Conservation (phyloP, 306 rosid genomes). For the Cucumis cinereus region DNA sequence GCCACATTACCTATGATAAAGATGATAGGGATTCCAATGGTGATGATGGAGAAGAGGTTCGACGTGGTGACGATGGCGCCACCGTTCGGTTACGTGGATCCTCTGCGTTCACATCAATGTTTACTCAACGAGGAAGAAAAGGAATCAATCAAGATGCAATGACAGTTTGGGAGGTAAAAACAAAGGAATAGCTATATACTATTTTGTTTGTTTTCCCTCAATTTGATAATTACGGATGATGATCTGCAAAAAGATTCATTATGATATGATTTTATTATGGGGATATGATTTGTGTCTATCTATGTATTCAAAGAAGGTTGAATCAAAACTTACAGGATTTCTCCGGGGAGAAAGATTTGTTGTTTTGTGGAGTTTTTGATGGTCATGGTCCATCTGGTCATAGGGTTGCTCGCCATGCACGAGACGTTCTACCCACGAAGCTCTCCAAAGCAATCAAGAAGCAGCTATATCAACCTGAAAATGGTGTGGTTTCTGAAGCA, state of each 20-base stretch:
- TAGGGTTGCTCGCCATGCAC: slow-evolving; percentile 44
- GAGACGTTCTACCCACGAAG: slow-evolving; percentile 59
- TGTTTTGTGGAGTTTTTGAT: slow-evolving; percentile 85
- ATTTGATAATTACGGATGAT: not conserved
- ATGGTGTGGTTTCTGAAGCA: not conserved
- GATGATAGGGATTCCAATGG: slow-evolving; percentile 22
- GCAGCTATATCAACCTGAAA: slow-evolving; percentile 9
- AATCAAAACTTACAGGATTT: slow-evolving; percentile 32
- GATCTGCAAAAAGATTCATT: not conserved
- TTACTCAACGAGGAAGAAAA: slow-evolving; percentile 62
- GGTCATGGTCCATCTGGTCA: slow-evolving; percentile 96
- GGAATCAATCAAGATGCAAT: slow-evolving; percentile 88
- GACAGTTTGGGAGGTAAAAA: slow-evolving; percentile 81
- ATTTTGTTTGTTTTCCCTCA: not conserved
- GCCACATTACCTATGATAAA: slow-evolving; percentile 7
- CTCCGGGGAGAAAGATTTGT: slow-evolving; percentile 41
- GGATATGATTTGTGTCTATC: not conserved
- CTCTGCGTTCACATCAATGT: slow-evolving; percentile 52
- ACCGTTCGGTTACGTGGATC: slow-evolving; percentile 36
- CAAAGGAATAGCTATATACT: not conserved
- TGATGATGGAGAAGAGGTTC: slow-evolving; percentile 10
- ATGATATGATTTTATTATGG: not conserved
- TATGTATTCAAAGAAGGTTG: not conserved
- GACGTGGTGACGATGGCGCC: slow-evolving; percentile 26
- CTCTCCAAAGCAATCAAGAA: slow-evolving; percentile 47